Base-by-base conservation (phyloP, 78 protist species). In the Dictyostelium intermedium region DNA sequence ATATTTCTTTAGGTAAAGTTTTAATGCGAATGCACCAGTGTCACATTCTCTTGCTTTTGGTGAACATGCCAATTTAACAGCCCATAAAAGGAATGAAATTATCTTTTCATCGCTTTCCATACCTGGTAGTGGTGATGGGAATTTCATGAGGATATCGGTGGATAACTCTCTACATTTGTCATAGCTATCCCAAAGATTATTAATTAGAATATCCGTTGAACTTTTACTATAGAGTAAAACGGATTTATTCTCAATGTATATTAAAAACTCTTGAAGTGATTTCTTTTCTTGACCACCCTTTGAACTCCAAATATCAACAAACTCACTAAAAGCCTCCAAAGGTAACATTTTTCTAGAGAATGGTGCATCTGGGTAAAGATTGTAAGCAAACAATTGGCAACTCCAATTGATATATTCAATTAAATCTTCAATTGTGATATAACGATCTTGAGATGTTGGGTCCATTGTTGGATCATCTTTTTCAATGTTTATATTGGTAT, bases 1-100 rank as follows among this genome's bases (percentile, higher is more conserved):
- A 39, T 84, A 92, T 41, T 92, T 92, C 37, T 84, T 76, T 30
- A 84, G 13, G 23, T 70, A 85, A 16, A 92, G 66, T 25, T 81
- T 50, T 2, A 92, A 85, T 7, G 87, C 83, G 23, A 41, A 66
- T 23, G 96, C 73, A 78, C 96, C 96, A 8, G 92, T 86, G 41
- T 92, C 96, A 63, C 96, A 74, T 78, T 92, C 96, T 78, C 92
- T 73, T 1, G 96, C 96, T 82, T 86, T 83, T 20, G 96, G 96
- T 56, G 77, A 43, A 43, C 92, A 69, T 23, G 87, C 79, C 2
- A 92, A 41, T 25, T 60, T 61, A 23, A 92, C 7, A 0, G 91
- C 96, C 87, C 92, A 92, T 11, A 69, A 53, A 25, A 92, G 39
- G 77, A 84, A 85, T 20, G 87, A n/a, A 25, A 18, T 27, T 2